Evolutionary conservation across 495 filamentous ascomycete genomes (phyloP), one percentile per base, ranked within the genome.

Genomic region (Neurospora sp.): DNA sequence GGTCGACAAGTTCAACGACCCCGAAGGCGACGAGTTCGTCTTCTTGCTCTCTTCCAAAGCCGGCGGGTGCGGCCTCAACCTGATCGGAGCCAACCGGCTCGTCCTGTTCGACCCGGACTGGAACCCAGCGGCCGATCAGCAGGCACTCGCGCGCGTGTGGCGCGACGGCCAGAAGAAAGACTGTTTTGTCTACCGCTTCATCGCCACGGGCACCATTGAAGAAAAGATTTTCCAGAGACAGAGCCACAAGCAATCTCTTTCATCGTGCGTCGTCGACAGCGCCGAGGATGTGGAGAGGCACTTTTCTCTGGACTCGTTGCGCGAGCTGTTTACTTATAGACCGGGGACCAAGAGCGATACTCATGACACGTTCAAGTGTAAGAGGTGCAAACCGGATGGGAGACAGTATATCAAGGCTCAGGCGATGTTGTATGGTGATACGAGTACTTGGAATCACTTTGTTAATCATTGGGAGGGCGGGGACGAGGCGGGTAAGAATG

Each of bases 211-310:
- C 2, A 97, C 96, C 0, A 99, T 99, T 78, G 96, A 99, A 79
- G 96, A 99, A 82, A 99, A 99, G 85, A 98, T 99, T 79, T 99
- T 99, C 86, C 96, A 98, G 82, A 90, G 96, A 8, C 96, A 99
- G 79, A 96, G 92, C 5, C 96, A 99, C 86, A 99, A 99, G 82
- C 96, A 98, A 81, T 95, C 93, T 0, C 87, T 99, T 6, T 97
- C 93, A 0, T 96, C 93, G 0, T 98, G 96, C 79, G 96, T 99
- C n/a, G 96, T 99, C 10, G 96, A 99, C 81, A 92, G 91, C 6
- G 96, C 93, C 10, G 94, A 98, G 80, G 96, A 99, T 74, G 96
- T 99, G 3, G 96, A 99, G 80, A 88, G 96, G 6, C 96, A 99
- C 81, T 99, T 99, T 80, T 93, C 90, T 5, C 86, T 97, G 0